Evolutionary conservation across 2,329 filamentous ascomycete species (phyloP).

Genomic region (Tolypocladium paradoxum): DNA sequence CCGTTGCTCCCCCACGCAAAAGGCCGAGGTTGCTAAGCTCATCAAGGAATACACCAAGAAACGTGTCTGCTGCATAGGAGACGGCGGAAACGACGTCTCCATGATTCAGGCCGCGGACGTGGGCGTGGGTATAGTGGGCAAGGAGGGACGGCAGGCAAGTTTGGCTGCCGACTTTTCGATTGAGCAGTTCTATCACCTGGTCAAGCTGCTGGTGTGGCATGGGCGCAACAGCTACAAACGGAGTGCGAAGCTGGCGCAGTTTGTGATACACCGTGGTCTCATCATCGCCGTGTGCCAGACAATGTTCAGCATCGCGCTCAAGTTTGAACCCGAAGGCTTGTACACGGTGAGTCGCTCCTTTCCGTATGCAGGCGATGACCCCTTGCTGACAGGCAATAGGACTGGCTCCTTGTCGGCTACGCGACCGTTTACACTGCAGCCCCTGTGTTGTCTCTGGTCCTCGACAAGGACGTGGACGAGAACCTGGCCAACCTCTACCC

Average conservation of each 20-base stretch:
- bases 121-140: conserved; percentile 94
- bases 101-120: conserved; percentile 99
- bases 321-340: conserved; percentile 86
- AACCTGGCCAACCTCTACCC: conserved; percentile 89
- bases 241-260: conserved; percentile 88
- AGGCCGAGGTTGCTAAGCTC: conserved; percentile 83
- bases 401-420: conserved; percentile 95
- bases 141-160: conserved; percentile 90
- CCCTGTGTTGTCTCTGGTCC: conserved; percentile 84
- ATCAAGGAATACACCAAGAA: conserved; percentile 91
- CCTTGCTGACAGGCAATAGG: conserved; percentile 30
- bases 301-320: conserved; percentile 87
- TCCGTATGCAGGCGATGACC: not conserved
- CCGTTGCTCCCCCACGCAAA: conserved; percentile 92
- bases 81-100: conserved; percentile 94
- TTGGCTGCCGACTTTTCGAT: conserved; percentile 95
- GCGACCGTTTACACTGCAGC: conserved; percentile 91
- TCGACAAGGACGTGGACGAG: conserved; percentile 94
- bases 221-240: conserved; percentile 96
- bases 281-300: conserved; percentile 96
- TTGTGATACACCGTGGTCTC: conserved; percentile 93
- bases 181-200: conserved; percentile 87
- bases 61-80: conserved; percentile 92
- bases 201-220: conserved; percentile 97
- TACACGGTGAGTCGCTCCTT: conserved; percentile 50